phyloP scores from a whole-genome alignment of 2,329 filamentous ascomycete genomes.

The Chalaropsis ovoidea region DNA sequence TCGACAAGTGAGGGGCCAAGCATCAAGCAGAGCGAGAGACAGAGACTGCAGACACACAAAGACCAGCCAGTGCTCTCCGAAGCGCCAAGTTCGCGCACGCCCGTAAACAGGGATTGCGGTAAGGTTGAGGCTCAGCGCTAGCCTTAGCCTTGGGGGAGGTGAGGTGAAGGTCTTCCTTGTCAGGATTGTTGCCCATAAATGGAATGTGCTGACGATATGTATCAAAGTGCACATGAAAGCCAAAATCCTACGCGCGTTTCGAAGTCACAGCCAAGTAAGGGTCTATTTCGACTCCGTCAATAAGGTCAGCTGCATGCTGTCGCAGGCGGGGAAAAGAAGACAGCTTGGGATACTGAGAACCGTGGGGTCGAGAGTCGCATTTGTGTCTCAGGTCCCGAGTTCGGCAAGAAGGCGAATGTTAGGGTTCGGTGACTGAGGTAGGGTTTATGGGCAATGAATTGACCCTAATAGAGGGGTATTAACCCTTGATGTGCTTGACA shows the following conservation, averaged over 20 bases:
- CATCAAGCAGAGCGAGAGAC: not conserved
- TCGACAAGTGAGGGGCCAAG: not conserved
- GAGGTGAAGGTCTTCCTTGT: not conserved
- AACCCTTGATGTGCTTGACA: not conserved
- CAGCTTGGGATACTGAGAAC: too few species aligned
- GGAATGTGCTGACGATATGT: conserved; percentile 16
- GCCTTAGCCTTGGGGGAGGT: not conserved
- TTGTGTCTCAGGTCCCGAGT: not conserved
- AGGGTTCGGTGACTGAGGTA: not conserved
- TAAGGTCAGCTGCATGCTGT: not conserved
- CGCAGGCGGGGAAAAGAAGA: not conserved
- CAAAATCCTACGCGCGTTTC: not conserved
- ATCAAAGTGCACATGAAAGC: conserved; percentile 4
- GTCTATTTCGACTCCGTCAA: not conserved
- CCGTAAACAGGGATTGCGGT: conserved; percentile 8
- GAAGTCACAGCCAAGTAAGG: not conserved
- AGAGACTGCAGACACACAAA: not conserved
- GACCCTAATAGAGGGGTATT: not conserved
- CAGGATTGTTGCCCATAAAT: conserved; percentile 24
- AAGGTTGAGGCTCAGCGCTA: conserved; percentile 20
- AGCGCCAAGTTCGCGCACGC: conserved; percentile 16
- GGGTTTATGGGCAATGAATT: not conserved
- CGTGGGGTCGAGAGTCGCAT: too few species aligned
- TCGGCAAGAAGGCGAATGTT: not conserved
- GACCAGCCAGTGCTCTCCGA: not conserved